phyloP scores from a whole-genome alignment of 164 flowering plant genomes.

The Nelumbo lutea region DNA sequence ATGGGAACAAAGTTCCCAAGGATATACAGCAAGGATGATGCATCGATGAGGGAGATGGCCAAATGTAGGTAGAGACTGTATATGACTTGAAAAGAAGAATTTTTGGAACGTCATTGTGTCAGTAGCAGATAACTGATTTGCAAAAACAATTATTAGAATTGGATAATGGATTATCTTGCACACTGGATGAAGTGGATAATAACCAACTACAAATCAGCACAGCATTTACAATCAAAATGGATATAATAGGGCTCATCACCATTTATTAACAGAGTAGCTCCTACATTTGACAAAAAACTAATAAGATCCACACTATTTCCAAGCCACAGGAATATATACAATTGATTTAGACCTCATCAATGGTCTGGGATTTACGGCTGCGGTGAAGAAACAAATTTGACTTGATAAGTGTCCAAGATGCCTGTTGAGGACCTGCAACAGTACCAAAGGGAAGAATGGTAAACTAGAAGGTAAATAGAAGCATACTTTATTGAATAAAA shows the following conservation, averaged over 20 bases:
- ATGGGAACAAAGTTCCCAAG: too few relatives aligned
- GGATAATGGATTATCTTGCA: too few relatives aligned
- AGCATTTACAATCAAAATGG: background rate
- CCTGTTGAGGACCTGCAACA: conserved; percentile 44
- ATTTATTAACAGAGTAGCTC: too few relatives aligned
- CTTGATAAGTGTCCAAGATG: conserved; percentile 57
- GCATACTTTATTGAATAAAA: too few relatives aligned
- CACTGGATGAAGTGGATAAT: background rate
- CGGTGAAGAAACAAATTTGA: conserved; percentile 85
- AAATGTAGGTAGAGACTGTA: too few relatives aligned
- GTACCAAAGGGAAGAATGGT: conserved; percentile 5
- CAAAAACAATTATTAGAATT: too few relatives aligned
- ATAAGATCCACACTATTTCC: background rate
- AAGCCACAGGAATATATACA: background rate
- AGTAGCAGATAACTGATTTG: too few relatives aligned
- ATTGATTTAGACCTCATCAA: conserved; percentile 72
- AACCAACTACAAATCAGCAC: background rate
- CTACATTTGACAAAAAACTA: background rate
- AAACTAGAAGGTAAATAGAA: background rate
- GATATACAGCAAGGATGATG: too few relatives aligned
- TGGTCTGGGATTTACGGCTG: conserved; percentile 62
- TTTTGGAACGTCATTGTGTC: too few relatives aligned
- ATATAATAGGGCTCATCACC: too few relatives aligned
- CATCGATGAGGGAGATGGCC: too few relatives aligned
- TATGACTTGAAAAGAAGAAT: too few relatives aligned